phyloP scores from a whole-genome alignment of 805 yeast genomes.

The Yamadazyma insecticola region DNA sequence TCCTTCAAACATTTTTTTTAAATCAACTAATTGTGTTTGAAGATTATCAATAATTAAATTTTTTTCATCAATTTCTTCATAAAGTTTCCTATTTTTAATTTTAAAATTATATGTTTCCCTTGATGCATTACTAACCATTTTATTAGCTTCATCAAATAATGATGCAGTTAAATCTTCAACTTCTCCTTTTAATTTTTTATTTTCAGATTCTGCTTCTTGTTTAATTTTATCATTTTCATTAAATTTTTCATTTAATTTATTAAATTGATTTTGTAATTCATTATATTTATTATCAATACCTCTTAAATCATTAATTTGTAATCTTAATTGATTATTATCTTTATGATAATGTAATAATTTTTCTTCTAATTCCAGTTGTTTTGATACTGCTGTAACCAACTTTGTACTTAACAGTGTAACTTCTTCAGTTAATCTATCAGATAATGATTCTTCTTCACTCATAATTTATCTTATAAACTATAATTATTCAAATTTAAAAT shows the following conservation, averaged over 20 bases:
- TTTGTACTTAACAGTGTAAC: constrained; percentile 55
- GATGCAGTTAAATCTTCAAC: constrained; percentile 77
- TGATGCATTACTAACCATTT: constrained; percentile 78
- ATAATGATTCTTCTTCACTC: constrained; percentile 13
- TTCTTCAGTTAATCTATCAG: constrained; percentile 47
- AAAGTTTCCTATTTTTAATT: constrained; percentile 52
- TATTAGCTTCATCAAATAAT: constrained; percentile 77
- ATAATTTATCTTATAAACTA: not conserved
- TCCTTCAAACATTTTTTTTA: constrained; percentile 56
- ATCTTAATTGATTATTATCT: constrained; percentile 27
- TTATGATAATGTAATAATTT: constrained; percentile 34
- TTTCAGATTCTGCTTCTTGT: constrained; percentile 53
- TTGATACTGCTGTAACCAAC: constrained; percentile 55
- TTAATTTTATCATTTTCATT: constrained; percentile 20
- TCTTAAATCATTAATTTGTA: constrained; percentile 16
- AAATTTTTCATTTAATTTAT: not conserved
- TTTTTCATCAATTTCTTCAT: constrained; percentile 57
- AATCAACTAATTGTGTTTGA: constrained; percentile 60
- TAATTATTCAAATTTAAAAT: too few species aligned
- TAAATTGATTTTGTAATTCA: constrained; percentile 24
- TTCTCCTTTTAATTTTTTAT: constrained; percentile 58
- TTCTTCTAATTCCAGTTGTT: constrained; percentile 53
- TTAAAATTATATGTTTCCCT: constrained; percentile 58
- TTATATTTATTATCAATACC: constrained; percentile 25
- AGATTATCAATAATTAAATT: constrained; percentile 62